Percentiles rank a stretch among this genome's conserved stretches.
These are phyloP conservation scores for Aureobasidium namibiae DNA, from an alignment of 2,329 filamentous ascomycete genomes.

Conservation along the genomic window DNA sequence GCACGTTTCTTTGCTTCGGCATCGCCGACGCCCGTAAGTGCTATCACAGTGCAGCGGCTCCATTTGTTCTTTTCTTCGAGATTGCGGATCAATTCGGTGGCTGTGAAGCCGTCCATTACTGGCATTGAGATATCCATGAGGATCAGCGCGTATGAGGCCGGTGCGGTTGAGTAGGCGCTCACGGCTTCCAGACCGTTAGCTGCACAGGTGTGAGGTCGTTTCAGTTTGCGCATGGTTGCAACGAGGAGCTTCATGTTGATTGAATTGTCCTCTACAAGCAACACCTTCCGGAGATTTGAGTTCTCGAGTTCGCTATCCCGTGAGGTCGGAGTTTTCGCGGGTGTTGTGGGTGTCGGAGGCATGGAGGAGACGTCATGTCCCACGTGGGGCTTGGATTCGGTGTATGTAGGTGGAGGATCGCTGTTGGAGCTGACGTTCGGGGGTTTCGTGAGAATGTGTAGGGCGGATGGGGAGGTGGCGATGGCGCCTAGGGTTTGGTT, in stretches of 20 bases:
- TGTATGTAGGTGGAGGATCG: background rate
- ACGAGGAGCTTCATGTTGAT: constrained; percentile 25
- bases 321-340: background rate
- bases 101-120: constrained; percentile 26
- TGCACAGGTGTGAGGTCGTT: constrained; percentile 22
- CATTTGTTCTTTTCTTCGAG: constrained; percentile 19
- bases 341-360: background rate
- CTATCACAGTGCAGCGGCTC: constrained; percentile 19
- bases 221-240: constrained; percentile 19
- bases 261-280: constrained; percentile 27
- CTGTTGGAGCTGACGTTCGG: background rate
- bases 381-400: background rate
- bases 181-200: constrained; percentile 42
- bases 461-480: background rate
- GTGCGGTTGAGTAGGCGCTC: constrained; percentile 28
- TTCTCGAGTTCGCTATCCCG: background rate
- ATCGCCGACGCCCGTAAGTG: constrained; percentile 26
- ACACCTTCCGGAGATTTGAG: constrained; percentile 12
- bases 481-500: background rate
- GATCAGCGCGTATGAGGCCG: constrained; percentile 35
- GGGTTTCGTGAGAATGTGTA: background rate
- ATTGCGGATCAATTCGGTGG: constrained; percentile 23
- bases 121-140: constrained; percentile 40
- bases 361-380: background rate
- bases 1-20: constrained; percentile 21